These are phyloP conservation scores for Fraxinus paxiana DNA, from an alignment of 305 asterid genomes.

Conservation along the genomic window DNA sequence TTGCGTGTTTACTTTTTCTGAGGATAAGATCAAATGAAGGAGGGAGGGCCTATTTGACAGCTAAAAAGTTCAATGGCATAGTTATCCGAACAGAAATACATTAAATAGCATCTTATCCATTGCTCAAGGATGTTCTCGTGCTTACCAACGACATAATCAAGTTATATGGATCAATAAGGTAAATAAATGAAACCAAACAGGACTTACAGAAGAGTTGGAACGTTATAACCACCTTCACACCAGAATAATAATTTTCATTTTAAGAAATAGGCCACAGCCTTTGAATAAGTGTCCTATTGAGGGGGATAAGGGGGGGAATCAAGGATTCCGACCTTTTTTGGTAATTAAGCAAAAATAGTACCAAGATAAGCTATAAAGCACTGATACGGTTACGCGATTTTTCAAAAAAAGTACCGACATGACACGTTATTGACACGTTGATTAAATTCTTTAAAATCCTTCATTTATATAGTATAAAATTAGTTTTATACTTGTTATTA, in stretches of 20 bases:
- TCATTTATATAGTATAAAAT: too few species aligned
- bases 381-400: too few species aligned
- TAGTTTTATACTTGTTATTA: too few species aligned
- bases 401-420: too few species aligned
- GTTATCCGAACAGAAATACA: conserved; percentile 1
- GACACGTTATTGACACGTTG: too few species aligned
- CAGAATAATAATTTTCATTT: not conserved
- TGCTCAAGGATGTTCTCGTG: not conserved
- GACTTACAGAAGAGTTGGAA: not conserved
- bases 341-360: not conserved
- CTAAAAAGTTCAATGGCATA: not conserved
- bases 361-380: not conserved
- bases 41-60: not conserved
- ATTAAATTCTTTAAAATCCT: too few species aligned
- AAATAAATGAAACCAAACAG: not conserved
- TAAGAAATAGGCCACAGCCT: conserved; percentile 7
- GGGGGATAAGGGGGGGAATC: not conserved
- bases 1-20: not conserved
- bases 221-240: not conserved
- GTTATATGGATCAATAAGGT: not conserved
- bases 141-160: not conserved
- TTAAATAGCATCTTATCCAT: not conserved
- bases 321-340: not conserved
- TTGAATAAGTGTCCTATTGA: not conserved
- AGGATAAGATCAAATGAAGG: not conserved